Percentiles rank a stretch among this genome's conserved stretches.
These are phyloP conservation scores for Mycena maculata DNA, from an alignment of 768 basidiomycete species.

Conservation along the genomic window DNA sequence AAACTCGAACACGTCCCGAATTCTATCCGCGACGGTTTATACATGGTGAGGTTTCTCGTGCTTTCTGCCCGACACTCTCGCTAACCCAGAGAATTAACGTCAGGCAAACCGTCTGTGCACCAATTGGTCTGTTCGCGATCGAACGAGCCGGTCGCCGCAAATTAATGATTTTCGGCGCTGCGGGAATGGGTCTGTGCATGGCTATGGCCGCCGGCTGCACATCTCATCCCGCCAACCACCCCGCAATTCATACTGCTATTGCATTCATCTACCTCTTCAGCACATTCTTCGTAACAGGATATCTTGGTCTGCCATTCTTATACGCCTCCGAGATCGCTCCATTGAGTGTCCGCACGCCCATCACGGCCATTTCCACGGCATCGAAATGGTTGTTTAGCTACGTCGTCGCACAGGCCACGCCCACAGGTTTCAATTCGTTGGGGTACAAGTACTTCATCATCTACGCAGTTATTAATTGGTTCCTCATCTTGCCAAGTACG, in stretches of 20 bases:
- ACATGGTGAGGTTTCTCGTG: conserved; percentile 20
- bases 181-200: conserved; percentile 36
- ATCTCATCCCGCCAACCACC: conserved; percentile 21
- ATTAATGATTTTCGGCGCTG: conserved; percentile 33
- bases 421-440: conserved; percentile 30
- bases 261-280: conserved; percentile 35
- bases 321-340: conserved; percentile 35
- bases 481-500: conserved; percentile 33
- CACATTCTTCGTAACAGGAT: conserved; percentile 33
- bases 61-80: neutral
- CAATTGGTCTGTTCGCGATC: conserved; percentile 32
- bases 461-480: conserved; percentile 34
- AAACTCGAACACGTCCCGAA: conserved; percentile 24
- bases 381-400: conserved; percentile 35
- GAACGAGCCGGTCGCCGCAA: conserved; percentile 31
- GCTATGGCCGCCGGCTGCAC: conserved; percentile 25
- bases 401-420: conserved; percentile 32
- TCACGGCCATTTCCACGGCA: conserved; percentile 32
- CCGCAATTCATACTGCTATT: conserved; percentile 32
- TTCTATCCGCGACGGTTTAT: conserved; percentile 31
- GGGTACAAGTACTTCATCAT: conserved; percentile 33
- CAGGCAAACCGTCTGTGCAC: conserved; percentile 34
- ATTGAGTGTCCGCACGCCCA: conserved; percentile 31
- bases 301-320: conserved; percentile 34
- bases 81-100: neutral